phyloP scores from a whole-genome alignment of 169 alveolate species.

The Plasmodium malariae region DNA sequence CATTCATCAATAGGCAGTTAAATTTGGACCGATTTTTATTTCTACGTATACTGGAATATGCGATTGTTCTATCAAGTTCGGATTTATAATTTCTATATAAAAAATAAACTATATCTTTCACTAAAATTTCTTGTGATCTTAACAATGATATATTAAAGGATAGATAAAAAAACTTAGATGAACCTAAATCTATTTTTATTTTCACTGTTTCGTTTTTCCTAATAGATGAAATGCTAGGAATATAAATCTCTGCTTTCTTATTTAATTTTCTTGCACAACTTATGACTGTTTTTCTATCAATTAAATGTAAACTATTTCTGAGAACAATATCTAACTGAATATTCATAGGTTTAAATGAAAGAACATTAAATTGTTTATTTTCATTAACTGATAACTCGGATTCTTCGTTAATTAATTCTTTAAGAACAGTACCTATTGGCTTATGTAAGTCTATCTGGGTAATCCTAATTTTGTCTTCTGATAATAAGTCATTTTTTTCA shows the following conservation, averaged over 20 bases:
- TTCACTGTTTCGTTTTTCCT: conserved; percentile 45
- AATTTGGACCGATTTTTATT: not conserved
- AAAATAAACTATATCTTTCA: conserved; percentile 57
- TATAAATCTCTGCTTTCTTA: not conserved
- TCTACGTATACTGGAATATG: not conserved
- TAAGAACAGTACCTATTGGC: conserved; percentile 46
- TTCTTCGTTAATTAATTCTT: not conserved
- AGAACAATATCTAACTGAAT: conserved; percentile 55
- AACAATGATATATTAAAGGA: conserved; percentile 40
- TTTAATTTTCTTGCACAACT: conserved; percentile 10
- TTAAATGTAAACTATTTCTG: conserved; percentile 39
- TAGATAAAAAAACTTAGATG: conserved; percentile 41
- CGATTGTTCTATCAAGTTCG: conserved; percentile 13
- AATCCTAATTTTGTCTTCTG: not conserved
- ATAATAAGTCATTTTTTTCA: not conserved
- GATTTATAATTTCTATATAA: conserved; percentile 48
- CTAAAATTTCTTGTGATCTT: conserved; percentile 28
- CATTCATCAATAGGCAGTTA: conserved; percentile 26
- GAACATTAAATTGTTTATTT: not conserved
- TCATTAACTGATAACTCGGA: not conserved
- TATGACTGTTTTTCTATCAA: conserved; percentile 17
- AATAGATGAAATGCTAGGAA: conserved; percentile 19
- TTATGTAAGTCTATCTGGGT: conserved; percentile 38
- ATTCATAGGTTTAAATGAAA: not conserved
- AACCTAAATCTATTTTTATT: conserved; percentile 50